A percentile compares a stretch with the other conserved stretches of the same genome.
phyloP scores from a whole-genome alignment of 2,329 filamentous ascomycete species.

The Fusarium sp. region DNA sequence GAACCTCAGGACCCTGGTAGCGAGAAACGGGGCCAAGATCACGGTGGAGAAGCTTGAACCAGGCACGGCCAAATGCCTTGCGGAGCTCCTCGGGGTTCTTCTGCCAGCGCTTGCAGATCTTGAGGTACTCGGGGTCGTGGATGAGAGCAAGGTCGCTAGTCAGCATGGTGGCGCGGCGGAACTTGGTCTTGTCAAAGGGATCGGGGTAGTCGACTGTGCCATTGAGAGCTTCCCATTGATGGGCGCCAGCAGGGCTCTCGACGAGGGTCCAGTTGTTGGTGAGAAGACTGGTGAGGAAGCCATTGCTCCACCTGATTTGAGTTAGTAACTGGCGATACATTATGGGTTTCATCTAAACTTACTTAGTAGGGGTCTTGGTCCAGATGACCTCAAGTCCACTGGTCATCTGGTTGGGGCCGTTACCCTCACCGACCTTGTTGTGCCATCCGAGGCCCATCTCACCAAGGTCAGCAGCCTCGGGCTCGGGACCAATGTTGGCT shows the following conservation, averaged over 20 bases:
- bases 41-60: slow-evolving; percentile 88
- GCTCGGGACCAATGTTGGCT: slow-evolving; percentile 73
- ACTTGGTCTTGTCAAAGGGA: slow-evolving; percentile 76
- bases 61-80: slow-evolving; percentile 78
- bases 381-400: slow-evolving; percentile 83
- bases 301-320: slow-evolving; percentile 71
- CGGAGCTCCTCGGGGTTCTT: slow-evolving; percentile 76
- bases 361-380: slow-evolving; percentile 79
- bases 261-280: slow-evolving; percentile 82
- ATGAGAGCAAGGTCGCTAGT: slow-evolving; percentile 80
- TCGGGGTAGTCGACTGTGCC: slow-evolving; percentile 76
- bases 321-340: slow-evolving; percentile 7
- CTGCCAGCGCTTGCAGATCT: slow-evolving; percentile 78
- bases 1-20: slow-evolving; percentile 81
- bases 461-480: slow-evolving; percentile 72
- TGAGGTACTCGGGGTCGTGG: slow-evolving; percentile 78
- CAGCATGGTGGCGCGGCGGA: slow-evolving; percentile 81
- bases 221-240: slow-evolving; percentile 83
- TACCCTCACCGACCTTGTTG: slow-evolving; percentile 73
- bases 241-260: slow-evolving; percentile 80
- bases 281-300: slow-evolving; percentile 81
- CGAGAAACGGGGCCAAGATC: slow-evolving; percentile 79
- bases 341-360: not conserved
- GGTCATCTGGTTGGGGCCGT: slow-evolving; percentile 79
- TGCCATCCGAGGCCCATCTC: slow-evolving; percentile 79